Percentiles rank a stretch among this genome's conserved stretches.
These are phyloP conservation scores for Myxozyma udenii DNA, from an alignment of 805 yeast species.

Conservation along the genomic window DNA sequence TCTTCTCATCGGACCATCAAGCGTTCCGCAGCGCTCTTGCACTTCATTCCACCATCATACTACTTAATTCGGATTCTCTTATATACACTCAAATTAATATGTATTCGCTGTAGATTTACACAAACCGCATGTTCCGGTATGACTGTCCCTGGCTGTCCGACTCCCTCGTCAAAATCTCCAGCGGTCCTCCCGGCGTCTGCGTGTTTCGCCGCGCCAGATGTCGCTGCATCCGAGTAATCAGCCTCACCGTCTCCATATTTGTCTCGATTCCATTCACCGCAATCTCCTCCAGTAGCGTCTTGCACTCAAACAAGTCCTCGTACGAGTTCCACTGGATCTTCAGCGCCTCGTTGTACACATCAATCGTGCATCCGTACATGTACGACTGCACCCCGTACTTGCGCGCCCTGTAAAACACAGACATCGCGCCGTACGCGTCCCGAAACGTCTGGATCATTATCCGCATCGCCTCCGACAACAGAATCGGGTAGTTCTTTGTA, in stretches of 20 bases:
- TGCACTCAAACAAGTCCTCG: slow-evolving; percentile 41
- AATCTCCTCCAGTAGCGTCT: slow-evolving; percentile 42
- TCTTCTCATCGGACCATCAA: too few relatives aligned
- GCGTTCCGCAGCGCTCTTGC: too few relatives aligned
- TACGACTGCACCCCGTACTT: slow-evolving; percentile 40
- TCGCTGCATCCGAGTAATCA: slow-evolving; percentile 31
- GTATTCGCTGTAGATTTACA: background rate
- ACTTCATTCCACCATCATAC: too few relatives aligned
- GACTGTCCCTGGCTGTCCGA: slow-evolving; percentile 14
- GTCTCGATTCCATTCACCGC: slow-evolving; percentile 44
- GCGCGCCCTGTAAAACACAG: slow-evolving; percentile 41
- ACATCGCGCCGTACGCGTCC: slow-evolving; percentile 35
- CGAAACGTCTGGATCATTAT: slow-evolving; percentile 11
- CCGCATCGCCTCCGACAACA: slow-evolving; percentile 22
- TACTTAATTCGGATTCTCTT: background rate
- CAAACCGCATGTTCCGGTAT: slow-evolving; percentile 13
- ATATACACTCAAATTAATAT: background rate
- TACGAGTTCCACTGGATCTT: slow-evolving; percentile 42
- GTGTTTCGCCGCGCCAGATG: slow-evolving; percentile 2
- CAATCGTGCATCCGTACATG: slow-evolving; percentile 41
- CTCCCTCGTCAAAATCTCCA: slow-evolving; percentile 10
- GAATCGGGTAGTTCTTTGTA: slow-evolving; percentile 21
- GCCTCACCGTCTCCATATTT: slow-evolving; percentile 37
- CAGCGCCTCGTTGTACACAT: slow-evolving; percentile 42
- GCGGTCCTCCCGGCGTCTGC: slow-evolving; percentile 2